Evolutionary conservation across 257 asterid genomes (phyloP).

Genomic region (Verbascum thapsus): DNA sequence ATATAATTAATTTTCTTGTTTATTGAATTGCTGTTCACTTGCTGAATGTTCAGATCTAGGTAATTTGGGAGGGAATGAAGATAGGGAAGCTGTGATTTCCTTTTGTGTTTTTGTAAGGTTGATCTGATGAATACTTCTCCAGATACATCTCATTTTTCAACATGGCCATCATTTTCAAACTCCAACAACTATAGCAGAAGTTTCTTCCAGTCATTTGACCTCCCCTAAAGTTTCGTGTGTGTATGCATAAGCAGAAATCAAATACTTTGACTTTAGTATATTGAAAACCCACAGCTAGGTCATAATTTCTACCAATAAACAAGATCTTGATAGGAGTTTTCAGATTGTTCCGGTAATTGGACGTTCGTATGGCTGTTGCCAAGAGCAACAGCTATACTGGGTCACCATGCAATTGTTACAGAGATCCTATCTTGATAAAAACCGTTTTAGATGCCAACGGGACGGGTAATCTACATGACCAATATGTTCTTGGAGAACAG

Average conservation of each 20-base stretch:
- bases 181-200: conserved; percentile 31
- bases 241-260: conserved; percentile 26
- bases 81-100: conserved; percentile 30
- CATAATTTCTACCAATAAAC: conserved; percentile 17
- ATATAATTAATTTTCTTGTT: neutral
- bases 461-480: conserved; percentile 45
- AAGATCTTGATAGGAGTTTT: conserved; percentile 29
- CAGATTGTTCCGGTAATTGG: conserved; percentile 33
- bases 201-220: conserved; percentile 39
- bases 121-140: conserved; percentile 22
- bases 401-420: conserved; percentile 50
- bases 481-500: conserved; percentile 60
- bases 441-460: conserved; percentile 50
- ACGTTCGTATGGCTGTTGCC: conserved; percentile 76
- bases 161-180: conserved; percentile 37
- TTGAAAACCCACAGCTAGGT: conserved; percentile 19
- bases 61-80: conserved; percentile 37
- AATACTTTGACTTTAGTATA: conserved; percentile 39
- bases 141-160: conserved; percentile 23
- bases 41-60: conserved; percentile 49
- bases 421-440: conserved; percentile 51
- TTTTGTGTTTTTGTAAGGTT: conserved; percentile 27
- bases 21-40: conserved; percentile 20
- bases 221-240: conserved; percentile 3
- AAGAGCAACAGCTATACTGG: conserved; percentile 49